These are phyloP conservation scores for Chrysosporium keratinophilum DNA, from an alignment of 2,329 filamentous ascomycete genomes.

Conservation along the genomic window DNA sequence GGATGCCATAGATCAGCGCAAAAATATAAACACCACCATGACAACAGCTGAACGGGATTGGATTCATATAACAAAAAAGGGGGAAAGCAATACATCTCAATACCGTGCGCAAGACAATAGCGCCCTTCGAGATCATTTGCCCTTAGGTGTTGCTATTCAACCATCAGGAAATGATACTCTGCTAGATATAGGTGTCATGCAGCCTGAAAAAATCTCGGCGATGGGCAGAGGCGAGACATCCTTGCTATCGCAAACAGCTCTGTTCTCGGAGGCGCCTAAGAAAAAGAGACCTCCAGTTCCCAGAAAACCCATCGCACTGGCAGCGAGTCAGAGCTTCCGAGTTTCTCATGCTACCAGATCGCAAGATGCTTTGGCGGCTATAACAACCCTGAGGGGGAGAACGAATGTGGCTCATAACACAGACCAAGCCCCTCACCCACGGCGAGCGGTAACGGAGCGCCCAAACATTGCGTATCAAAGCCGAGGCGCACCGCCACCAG, in stretches of 20 bases:
- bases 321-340: conserved; percentile 13
- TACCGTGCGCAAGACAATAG: not conserved
- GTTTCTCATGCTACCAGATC: not conserved
- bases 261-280: not conserved
- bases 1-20: conserved; percentile 59
- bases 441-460: no score
- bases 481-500: no score
- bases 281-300: conserved; percentile 47
- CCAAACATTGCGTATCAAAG: no score
- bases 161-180: not conserved
- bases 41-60: conserved; percentile 69
- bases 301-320: conserved; percentile 47
- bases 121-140: not conserved
- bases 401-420: not conserved
- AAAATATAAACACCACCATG: conserved; percentile 72
- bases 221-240: not conserved
- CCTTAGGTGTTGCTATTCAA: not conserved
- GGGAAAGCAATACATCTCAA: not conserved
- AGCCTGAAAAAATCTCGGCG: not conserved
- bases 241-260: not conserved
- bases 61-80: conserved; percentile 41
- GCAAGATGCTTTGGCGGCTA: not conserved
- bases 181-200: not conserved
- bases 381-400: not conserved
- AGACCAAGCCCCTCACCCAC: no score